Percentiles rank a stretch among this genome's conserved stretches.
Evolutionary conservation across 495 filamentous ascomycete species (phyloP).

Genomic region (Wilcoxina mikolae): DNA sequence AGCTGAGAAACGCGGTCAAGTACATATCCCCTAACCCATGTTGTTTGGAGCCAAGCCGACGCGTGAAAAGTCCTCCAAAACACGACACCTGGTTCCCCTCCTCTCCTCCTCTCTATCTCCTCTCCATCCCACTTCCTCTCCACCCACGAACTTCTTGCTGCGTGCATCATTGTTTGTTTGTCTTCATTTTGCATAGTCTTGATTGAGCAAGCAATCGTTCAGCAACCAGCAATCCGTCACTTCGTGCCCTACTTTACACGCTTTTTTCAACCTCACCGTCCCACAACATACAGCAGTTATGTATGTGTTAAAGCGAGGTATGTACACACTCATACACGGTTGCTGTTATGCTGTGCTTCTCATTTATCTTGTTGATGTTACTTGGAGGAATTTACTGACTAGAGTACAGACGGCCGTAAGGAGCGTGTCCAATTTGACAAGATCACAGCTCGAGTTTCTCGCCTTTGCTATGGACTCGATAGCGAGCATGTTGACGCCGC

Average conservation of each 20-base stretch:
- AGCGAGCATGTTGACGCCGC: slow-evolving; percentile 93
- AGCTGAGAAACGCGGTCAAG: background rate
- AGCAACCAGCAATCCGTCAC: background rate
- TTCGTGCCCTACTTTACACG: background rate
- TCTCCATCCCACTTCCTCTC: background rate
- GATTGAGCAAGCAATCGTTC: background rate
- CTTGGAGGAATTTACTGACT: too few relatives aligned
- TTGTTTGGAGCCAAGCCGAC: slow-evolving; percentile 3
- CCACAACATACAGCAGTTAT: slow-evolving; percentile 9
- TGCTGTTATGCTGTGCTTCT: background rate
- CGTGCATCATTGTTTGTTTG: background rate
- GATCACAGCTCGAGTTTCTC: slow-evolving; percentile 94
- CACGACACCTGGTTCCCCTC: background rate
- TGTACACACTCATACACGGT: background rate
- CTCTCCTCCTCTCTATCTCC: background rate
- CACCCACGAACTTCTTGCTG: background rate
- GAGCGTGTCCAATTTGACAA: slow-evolving; percentile 99
- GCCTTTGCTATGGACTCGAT: slow-evolving; percentile 93
- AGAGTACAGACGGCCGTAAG: slow-evolving; percentile 95
- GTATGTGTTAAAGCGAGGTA: slow-evolving; percentile 30
- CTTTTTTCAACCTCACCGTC: background rate
- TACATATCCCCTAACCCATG: background rate
- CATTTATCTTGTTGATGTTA: too few relatives aligned
- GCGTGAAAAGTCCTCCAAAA: slow-evolving; percentile 5
- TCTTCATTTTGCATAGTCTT: slow-evolving; percentile 1